Evolutionary conservation across 306 rosid species (phyloP).

Genomic region (Mucuna pruriens): DNA sequence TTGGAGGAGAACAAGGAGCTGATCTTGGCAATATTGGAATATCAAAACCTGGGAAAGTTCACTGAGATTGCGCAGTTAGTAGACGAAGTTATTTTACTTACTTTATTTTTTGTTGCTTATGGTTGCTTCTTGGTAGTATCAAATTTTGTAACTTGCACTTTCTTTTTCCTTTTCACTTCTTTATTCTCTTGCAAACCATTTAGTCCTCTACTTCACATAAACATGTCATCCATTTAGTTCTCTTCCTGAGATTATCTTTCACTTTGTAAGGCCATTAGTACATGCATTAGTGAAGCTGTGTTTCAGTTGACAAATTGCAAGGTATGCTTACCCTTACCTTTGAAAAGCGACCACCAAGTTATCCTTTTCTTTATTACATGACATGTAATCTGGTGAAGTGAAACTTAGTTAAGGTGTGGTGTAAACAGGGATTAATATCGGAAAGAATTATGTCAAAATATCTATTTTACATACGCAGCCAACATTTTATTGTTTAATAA

Average conservation of each 20-base stretch:
- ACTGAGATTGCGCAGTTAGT: conserved; percentile 53
- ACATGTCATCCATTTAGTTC: background rate
- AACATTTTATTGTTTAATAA: conserved; percentile 18
- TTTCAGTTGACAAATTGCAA: conserved; percentile 11
- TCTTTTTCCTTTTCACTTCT: background rate
- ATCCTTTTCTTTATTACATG: conserved; percentile 4
- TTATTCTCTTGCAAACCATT: conserved; percentile 29
- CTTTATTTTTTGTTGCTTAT: background rate
- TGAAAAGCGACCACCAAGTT: background rate
- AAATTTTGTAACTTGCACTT: conserved; percentile 7
- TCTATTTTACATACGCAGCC: background rate
- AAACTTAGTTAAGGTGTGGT: conserved; percentile 1
- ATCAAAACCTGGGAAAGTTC: conserved; percentile 51
- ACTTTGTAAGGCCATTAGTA: conserved; percentile 11
- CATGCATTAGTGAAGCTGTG: background rate
- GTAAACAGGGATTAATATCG: background rate
- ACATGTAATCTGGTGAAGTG: conserved; percentile 15
- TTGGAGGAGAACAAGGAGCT: conserved; percentile 64
- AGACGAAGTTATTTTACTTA: background rate
- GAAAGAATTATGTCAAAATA: background rate
- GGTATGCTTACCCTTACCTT: background rate
- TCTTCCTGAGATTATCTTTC: background rate
- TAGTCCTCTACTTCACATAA: background rate
- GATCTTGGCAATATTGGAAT: conserved; percentile 53
- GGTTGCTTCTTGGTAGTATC: conserved; percentile 27